Evolutionary conservation across 169 alveolate genomes (phyloP), one percentile per base, ranked within the genome.

Genomic region (Cryptosporidium canis): DNA sequence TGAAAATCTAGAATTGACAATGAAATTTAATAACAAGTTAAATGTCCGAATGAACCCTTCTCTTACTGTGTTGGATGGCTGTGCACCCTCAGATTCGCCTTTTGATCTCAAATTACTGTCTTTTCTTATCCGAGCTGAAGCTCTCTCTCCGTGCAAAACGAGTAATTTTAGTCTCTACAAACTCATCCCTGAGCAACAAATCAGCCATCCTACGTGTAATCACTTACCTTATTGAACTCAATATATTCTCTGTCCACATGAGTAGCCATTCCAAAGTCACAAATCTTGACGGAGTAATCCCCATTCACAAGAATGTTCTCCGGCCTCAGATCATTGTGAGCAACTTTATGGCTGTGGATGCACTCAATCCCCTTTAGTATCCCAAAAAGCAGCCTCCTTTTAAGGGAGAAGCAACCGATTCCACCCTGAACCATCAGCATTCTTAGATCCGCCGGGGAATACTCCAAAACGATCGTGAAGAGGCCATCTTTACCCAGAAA

Each of bases 61-160:
- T 5, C 7, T 2, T 65, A 65, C 37, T 5, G 7, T 21, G 41
- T 24, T 0, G 2, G 6, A 43, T 68, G 0, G 47, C 9, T 44
- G 0, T 55, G 21, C 6, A 51, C 84, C 33, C 87, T 77, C 87
- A 77, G 87, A 77, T 77, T 77, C 87, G 87, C 87, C 87, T 77
- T 77, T 77, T 77, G 12, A 44, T 3, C n/a, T 66, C 83, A 66
- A 66, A 44, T 66, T 66, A 61, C 45, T 35, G 47, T 35, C 31
- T 16, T 1, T n/a, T 12, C 35, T 4, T 0, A 4, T n/a, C 3
- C 27, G 3, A 29, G n/a, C 44, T 61, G 27, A 61, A 63, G 31
- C 16, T 8, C 29, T 27, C 66, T 18, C 8, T 7, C 18, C 18
- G 3, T 18, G 12, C 31, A 12, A 63, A 63, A 31, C 43, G 16